These are phyloP conservation scores for Neurospora sp. DNA, from an alignment of 495 filamentous ascomycete species.

Conservation along the genomic window DNA sequence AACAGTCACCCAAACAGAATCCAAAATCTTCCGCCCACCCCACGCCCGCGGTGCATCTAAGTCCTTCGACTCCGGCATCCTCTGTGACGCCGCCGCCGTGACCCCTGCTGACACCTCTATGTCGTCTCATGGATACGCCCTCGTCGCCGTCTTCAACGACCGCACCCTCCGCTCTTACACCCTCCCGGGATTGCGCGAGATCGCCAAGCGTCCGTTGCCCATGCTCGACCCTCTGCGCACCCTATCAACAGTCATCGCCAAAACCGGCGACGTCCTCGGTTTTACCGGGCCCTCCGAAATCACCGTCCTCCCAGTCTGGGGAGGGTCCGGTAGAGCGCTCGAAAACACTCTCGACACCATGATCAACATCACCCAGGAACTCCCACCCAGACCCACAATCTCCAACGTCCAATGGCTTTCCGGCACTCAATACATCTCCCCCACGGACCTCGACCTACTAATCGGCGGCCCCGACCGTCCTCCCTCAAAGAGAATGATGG, in stretches of 20 bases:
- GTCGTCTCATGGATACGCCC: slow-evolving; percentile 60
- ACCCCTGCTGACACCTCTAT: slow-evolving; percentile 63
- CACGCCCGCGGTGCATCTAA: slow-evolving; percentile 79
- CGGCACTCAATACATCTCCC: slow-evolving; percentile 83
- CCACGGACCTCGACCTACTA: slow-evolving; percentile 81
- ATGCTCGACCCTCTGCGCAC: slow-evolving; percentile 67
- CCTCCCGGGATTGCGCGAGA: slow-evolving; percentile 76
- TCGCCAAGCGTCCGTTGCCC: slow-evolving; percentile 53
- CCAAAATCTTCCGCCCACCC: slow-evolving; percentile 77
- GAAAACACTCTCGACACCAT: slow-evolving; percentile 56
- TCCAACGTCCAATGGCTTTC: slow-evolving; percentile 93
- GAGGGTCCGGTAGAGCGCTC: slow-evolving; percentile 43
- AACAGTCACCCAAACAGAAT: slow-evolving; percentile 60
- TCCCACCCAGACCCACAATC: slow-evolving; percentile 85
- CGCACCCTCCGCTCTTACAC: slow-evolving; percentile 69
- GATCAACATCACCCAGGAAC: slow-evolving; percentile 58
- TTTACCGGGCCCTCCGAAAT: slow-evolving; percentile 89
- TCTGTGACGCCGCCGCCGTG: slow-evolving; percentile 70
- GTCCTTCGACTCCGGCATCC: slow-evolving; percentile 60
- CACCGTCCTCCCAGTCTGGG: slow-evolving; percentile 70
- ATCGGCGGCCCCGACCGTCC: slow-evolving; percentile 86
- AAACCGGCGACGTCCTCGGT: slow-evolving; percentile 68
- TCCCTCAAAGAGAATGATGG: slow-evolving; percentile 64
- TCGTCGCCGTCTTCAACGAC: slow-evolving; percentile 77
- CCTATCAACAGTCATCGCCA: slow-evolving; percentile 54